Base-by-base conservation (phyloP, 345 rosid species). In the Corymbia maculata region DNA sequence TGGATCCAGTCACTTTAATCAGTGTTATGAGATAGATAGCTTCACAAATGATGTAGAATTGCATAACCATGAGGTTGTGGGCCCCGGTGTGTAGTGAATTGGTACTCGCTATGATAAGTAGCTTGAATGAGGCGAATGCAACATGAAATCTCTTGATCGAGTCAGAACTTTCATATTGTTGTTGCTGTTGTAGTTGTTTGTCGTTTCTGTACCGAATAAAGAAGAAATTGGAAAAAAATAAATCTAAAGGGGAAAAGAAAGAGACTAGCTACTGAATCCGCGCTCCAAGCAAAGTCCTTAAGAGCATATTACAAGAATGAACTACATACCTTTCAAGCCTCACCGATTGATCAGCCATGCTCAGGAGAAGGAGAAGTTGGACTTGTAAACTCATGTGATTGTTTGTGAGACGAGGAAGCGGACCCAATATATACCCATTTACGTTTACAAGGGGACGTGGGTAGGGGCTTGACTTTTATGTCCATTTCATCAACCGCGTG, bases 1-100 rank as follows among this genome's bases (percentile, higher is more conserved):
- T 2, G 8, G 21, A 5, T 16, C 79, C 6, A 0, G 10, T 30
- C 11, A 8, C 79, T 66, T 7, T 8, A 6, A 30, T 66, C 1
- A 7, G 0, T 4, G 79, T 5, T 30, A 15, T 2, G 22, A 68
- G 2, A 68, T 68, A 68, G 6, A 68, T 30, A 2, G 15, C 44
- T 30, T 30, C 44, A 1, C 44, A 68, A 0, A 68, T 30, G 12
- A 68, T 4, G 22, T 68, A 68, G 0, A 32, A 32, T 0, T 32
- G 6, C 4, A 32, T 0, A 30, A 16, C 1, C 1, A 0, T 9
- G 0, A 15, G 6, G 24, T 6, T 32, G 6, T 4, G 4, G 0
- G 1, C 0, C 2, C 8, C 0, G 4, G 1, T 68, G 17, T 53
- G 24, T 0, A 3, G 59, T 53, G 59, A 17, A 19, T 53, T 19